These are phyloP conservation scores for Hanseniaspora vineae DNA, from an alignment of 805 yeast genomes.

Conservation along the genomic window DNA sequence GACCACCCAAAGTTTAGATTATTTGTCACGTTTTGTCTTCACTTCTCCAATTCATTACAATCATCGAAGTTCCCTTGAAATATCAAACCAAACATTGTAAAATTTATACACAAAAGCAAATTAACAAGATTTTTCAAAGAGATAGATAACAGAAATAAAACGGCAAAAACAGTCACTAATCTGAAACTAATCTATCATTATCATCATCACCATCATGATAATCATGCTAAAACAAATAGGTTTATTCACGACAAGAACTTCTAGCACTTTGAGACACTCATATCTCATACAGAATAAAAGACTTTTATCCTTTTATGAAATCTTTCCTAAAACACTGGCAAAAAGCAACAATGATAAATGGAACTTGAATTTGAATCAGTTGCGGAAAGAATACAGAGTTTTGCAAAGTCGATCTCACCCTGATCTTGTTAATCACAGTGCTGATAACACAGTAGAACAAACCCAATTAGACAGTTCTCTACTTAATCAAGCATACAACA, in stretches of 20 bases:
- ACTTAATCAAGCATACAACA: conserved; percentile 67
- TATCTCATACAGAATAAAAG: not conserved
- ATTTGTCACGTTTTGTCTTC: too few relatives aligned
- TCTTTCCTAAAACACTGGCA: conserved; percentile 1
- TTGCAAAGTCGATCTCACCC: conserved; percentile 77
- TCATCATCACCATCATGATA: not conserved
- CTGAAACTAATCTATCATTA: not conserved
- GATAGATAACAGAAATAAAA: not conserved
- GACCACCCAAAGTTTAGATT: not conserved
- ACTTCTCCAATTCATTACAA: too few relatives aligned
- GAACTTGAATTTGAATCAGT: conserved; percentile 35
- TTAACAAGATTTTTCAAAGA: too few relatives aligned
- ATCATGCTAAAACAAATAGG: not conserved
- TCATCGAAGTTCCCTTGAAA: too few relatives aligned
- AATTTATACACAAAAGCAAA: too few relatives aligned
- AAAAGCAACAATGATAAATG: conserved; percentile 24
- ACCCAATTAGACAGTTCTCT: conserved; percentile 28
- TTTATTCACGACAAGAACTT: too few relatives aligned
- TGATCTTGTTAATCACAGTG: conserved; percentile 34
- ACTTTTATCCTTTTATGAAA: not conserved
- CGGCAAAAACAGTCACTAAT: not conserved
- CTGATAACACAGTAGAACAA: conserved; percentile 1
- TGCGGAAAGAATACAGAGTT: conserved; percentile 62
- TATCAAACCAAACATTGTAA: too few relatives aligned
- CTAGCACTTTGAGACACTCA: not conserved